Percentiles rank a stretch among this genome's conserved stretches.
Evolutionary conservation across 305 asterid genomes (phyloP).

Genomic region (Fraxinus nigra): DNA sequence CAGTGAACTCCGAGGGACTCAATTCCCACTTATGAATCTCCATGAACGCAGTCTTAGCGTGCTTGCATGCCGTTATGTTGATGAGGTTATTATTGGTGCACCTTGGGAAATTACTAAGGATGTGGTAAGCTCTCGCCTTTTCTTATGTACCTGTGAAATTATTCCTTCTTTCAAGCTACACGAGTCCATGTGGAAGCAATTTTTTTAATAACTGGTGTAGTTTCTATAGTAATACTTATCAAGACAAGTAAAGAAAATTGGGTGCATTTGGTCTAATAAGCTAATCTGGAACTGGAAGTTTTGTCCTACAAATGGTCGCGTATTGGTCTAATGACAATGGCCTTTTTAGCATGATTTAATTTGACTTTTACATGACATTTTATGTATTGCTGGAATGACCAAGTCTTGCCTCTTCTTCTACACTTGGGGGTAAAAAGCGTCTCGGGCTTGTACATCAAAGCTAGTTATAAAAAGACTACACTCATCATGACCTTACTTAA

Average conservation of each 20-base stretch:
- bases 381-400: not conserved
- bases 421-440: not conserved
- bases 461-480: not conserved
- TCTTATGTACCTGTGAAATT: not conserved
- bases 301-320: not conserved
- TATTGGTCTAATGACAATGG: not conserved
- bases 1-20: conserved; percentile 76
- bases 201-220: not conserved
- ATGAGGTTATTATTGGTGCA: conserved; percentile 92
- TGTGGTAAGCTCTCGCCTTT: conserved; percentile 47
- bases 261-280: not conserved
- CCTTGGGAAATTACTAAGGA: conserved; percentile 88
- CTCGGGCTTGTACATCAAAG: not conserved
- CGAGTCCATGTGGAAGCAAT: not conserved
- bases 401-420: not conserved
- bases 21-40: conserved; percentile 83
- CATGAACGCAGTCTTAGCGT: conserved; percentile 94
- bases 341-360: not conserved
- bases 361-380: not conserved
- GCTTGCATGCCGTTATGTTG: conserved; percentile 85
- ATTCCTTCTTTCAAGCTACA: not conserved
- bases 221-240: not conserved
- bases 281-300: not conserved
- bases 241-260: not conserved
- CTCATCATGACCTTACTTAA: not conserved